phyloP scores from a whole-genome alignment of 768 basidiomycete genomes.

The Boletus rubroflammeus region DNA sequence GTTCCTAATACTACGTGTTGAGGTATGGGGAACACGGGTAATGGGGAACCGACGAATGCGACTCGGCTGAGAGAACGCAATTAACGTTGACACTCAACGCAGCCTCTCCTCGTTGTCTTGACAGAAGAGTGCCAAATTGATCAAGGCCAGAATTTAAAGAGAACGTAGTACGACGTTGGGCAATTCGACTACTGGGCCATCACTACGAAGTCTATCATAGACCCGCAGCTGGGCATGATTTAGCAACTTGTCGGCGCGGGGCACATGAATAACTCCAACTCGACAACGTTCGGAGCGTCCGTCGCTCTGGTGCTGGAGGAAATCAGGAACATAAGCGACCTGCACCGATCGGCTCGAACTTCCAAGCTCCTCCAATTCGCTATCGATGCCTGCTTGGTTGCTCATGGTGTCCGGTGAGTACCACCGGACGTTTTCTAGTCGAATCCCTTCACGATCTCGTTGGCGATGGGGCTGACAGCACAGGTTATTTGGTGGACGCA shows the following conservation, averaged over 20 bases:
- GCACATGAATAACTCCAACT: conserved; percentile 3
- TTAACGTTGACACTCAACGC: neutral
- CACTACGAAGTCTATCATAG: neutral
- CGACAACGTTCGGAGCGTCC: conserved; percentile 11
- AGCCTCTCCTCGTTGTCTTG: too few species aligned
- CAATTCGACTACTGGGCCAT: neutral
- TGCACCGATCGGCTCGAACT: conserved; percentile 7
- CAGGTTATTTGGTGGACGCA: conserved; percentile 52
- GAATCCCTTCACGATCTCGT: neutral
- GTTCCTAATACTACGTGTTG: neutral
- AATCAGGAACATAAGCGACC: neutral
- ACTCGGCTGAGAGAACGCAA: too few species aligned
- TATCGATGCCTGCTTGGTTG: conserved; percentile 41
- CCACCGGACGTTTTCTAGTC: neutral
- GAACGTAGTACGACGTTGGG: neutral
- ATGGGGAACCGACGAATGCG: too few species aligned
- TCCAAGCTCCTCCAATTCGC: conserved; percentile 33
- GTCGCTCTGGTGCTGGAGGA: conserved; percentile 21
- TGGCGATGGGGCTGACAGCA: neutral
- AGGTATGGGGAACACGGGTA: neutral
- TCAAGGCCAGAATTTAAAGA: too few species aligned
- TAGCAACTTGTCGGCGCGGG: neutral
- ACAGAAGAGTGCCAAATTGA: too few species aligned
- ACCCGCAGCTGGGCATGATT: too few species aligned
- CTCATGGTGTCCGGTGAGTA: conserved; percentile 40